Evolutionary conservation across 805 yeast genomes (phyloP).

Genomic region (Cyberlindnera mycetangii): DNA sequence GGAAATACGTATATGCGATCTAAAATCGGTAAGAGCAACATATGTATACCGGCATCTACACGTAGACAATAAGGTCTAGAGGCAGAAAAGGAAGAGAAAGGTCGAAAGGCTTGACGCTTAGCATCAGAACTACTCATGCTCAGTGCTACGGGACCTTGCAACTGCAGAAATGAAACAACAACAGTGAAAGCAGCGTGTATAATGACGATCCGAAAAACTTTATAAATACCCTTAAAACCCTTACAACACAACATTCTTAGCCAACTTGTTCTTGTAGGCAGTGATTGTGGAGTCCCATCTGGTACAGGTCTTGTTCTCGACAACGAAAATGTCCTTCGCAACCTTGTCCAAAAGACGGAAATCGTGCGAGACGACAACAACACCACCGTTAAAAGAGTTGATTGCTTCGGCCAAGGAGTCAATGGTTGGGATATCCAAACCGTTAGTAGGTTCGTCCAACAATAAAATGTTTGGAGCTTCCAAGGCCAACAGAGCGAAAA

Average conservation of each 20-base stretch:
- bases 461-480: conserved; percentile 93
- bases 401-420: conserved; percentile 98
- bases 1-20: not conserved
- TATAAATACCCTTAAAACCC: conserved; percentile 5
- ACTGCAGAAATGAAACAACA: not conserved
- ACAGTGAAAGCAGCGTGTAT: not conserved
- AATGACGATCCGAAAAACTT: conserved; percentile 3
- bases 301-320: conserved; percentile 92
- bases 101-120: too few species aligned
- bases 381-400: conserved; percentile 94
- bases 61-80: too few species aligned
- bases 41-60: not conserved
- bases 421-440: conserved; percentile 96
- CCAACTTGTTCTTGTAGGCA: conserved; percentile 91
- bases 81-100: too few species aligned
- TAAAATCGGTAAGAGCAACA: not conserved
- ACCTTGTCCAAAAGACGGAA: conserved; percentile 96
- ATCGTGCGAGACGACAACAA: conserved; percentile 97
- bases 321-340: conserved; percentile 95
- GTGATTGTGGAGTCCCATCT: conserved; percentile 93
- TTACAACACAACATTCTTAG: conserved; percentile 79
- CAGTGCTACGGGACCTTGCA: too few species aligned
- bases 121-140: too few species aligned
- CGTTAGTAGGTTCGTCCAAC: conserved; percentile 99
- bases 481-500: conserved; percentile 91